A percentile compares a stretch with the other conserved stretches of the same genome.
Evolutionary conservation across 116 monocot genomes (phyloP).

Genomic region (Phalaenopsis hybrid): DNA sequence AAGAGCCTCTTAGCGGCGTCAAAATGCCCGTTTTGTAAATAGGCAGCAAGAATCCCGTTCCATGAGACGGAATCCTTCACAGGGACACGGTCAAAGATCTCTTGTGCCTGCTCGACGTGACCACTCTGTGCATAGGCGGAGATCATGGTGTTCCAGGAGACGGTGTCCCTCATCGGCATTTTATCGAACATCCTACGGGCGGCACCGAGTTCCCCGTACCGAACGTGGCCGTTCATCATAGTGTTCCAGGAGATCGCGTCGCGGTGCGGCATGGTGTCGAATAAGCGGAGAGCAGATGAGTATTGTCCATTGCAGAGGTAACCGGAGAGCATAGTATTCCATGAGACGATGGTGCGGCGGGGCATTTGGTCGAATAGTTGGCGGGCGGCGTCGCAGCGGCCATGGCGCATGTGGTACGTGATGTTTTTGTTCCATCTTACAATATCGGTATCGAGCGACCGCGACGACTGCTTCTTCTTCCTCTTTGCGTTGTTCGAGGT

Average conservation of each 20-base stretch:
- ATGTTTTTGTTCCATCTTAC: conserved; percentile 54
- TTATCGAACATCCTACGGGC: conserved; percentile 57
- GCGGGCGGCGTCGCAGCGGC: conserved; percentile 36
- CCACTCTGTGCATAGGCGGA: conserved; percentile 64
- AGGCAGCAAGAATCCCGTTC: conserved; percentile 67
- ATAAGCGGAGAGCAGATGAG: conserved; percentile 28
- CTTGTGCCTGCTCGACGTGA: conserved; percentile 37
- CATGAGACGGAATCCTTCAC: conserved; percentile 49
- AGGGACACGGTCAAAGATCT: conserved; percentile 43
- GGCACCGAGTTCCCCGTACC: conserved; percentile 25
- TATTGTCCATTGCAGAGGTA: conserved; percentile 21
- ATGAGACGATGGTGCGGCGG: conserved; percentile 49
- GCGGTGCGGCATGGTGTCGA: conserved; percentile 34
- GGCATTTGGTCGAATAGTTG: conserved; percentile 69
- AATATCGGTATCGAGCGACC: conserved; percentile 13
- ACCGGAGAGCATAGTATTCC: conserved; percentile 50
- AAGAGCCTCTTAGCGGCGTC: conserved; percentile 45
- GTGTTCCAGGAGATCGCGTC: conserved; percentile 65
- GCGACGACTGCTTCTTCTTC: background rate
- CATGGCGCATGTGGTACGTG: conserved; percentile 51
- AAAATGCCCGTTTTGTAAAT: conserved; percentile 45
- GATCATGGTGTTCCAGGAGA: conserved; percentile 76
- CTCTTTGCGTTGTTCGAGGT: background rate
- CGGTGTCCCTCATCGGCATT: conserved; percentile 50
- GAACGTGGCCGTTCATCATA: conserved; percentile 39